Percentiles rank a stretch among this genome's conserved stretches.
These are phyloP conservation scores for Candida corydali DNA, from an alignment of 805 yeast species.

Conservation along the genomic window DNA sequence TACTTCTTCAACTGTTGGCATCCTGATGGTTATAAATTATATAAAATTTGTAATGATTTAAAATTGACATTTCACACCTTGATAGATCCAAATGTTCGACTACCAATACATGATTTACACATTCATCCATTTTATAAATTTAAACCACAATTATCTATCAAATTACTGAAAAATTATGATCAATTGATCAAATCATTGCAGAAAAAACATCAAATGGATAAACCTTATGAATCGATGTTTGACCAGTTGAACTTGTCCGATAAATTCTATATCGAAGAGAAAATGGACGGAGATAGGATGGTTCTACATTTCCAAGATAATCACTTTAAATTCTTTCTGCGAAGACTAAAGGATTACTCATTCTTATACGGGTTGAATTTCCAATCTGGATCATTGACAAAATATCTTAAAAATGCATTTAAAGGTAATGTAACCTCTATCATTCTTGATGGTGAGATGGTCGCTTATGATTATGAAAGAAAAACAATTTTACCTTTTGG, in stretches of 20 bases:
- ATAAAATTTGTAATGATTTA: constrained; percentile 62
- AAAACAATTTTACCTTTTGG: constrained; percentile 72
- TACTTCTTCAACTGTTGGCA: constrained; percentile 64
- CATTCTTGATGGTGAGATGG: constrained; percentile 89
- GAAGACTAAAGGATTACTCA: constrained; percentile 73
- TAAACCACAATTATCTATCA: constrained; percentile 71
- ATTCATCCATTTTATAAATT: constrained; percentile 54
- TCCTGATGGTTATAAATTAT: constrained; percentile 67
- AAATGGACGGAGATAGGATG: constrained; percentile 90
- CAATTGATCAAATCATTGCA: constrained; percentile 46
- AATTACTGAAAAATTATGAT: constrained; percentile 42
- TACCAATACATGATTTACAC: constrained; percentile 37
- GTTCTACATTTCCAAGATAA: constrained; percentile 60
- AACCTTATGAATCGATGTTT: constrained; percentile 15
- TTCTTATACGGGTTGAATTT: constrained; percentile 57
- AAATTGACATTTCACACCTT: constrained; percentile 55
- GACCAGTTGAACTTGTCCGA: constrained; percentile 12
- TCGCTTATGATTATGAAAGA: constrained; percentile 68
- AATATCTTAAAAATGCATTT: constrained; percentile 41
- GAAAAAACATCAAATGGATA: constrained; percentile 21
- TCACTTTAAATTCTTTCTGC: constrained; percentile 49
- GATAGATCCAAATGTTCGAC: constrained; percentile 43
- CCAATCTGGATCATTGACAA: constrained; percentile 52
- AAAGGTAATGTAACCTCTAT: constrained; percentile 32
- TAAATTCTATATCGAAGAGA: constrained; percentile 75